Evolutionary conservation across 495 filamentous ascomycete genomes (phyloP), one percentile per base, ranked within the genome.

Genomic region (Tuber indicum): DNA sequence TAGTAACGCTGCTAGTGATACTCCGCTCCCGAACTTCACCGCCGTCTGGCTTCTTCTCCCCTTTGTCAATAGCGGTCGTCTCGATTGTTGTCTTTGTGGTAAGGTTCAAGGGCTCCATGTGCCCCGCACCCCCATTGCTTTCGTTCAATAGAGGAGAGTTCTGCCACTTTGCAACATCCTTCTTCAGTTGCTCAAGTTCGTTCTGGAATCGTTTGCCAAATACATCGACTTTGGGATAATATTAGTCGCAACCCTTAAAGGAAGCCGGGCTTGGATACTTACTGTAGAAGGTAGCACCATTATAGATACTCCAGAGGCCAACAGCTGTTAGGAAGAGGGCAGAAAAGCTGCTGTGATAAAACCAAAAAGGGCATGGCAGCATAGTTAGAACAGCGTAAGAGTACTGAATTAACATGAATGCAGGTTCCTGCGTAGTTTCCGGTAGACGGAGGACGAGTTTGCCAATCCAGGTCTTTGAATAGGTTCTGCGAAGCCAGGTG

Each of bases 331-430:
- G 86, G 86, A 97, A 98, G 0, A 84, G 75, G 2, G 90, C 91
- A 69, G 92, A 95, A 1, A 91, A 89, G 89, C 91, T 94, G 32
- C 91, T 89, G 82, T 90, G 94, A 88, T 93, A 96, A 85, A 99
- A 97, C 95, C 95, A 99, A 52, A 99, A 81, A 2, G 96, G 92
- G 80, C 93, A 97, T 0, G 96, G 96, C 23, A 97, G 85, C 92
- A 98, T 99, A 17, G 95, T 98, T 39, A 93, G 84, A 5, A 96
- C 87, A 16, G 96, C 96, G 80, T 98, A 99, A 0, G 84, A 62
- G 84, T 98, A 99, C 84, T 99, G 96, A 77, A 98, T 97, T 70
- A 93, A 74, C 96, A 99, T 99, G 85, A 98, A 99, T 7, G 93
- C 92, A 2, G 91, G 86, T 82, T 97, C 94, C 82, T 99, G 96